Evolutionary conservation across 257 asterid species (phyloP), one percentile per base, ranked within the genome.

Genomic region (Jacaranda copaia): DNA sequence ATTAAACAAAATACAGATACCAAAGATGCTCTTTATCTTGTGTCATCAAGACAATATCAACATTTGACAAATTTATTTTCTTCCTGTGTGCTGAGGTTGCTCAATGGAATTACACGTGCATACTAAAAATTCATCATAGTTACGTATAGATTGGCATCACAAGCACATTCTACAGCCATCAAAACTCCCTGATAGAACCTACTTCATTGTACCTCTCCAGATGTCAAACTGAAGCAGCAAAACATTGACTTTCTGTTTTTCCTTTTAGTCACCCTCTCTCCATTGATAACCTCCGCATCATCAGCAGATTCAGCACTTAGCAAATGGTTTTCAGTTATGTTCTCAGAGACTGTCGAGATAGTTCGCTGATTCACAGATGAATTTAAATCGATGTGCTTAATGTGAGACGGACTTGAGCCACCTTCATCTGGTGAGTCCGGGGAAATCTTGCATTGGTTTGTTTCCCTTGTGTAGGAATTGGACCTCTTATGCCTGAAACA

Each of bases 401-500:
- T 55, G n/a, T 77, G 81, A 9, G 53, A 12, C 11, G 69, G 81
- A 43, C 67, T 67, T 11, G 68, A 59, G 53, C 16, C 55, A 58
- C 75, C 81, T 77, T 76, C 89, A 11, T 84, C 91, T 19, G 91
- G 86, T 56, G 91, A 87, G 56, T 85, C 88, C 9, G 90, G 91
- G 13, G 89, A 87, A 71, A 87, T 84, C 84, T 87, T 91, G 80
- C 81, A 85, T 51, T 86, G 89, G 81, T 83, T 90, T 9, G 92
- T 74, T 80, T 89, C 98, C 85, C 78, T 81, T 39, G 80, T 3
- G 66, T 70, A 72, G 59, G 82, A 70, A 78, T 55, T 25, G 32
- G 32, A 25, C 32, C 32, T 2, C 2, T 25, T 25, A 25, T 25
- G 32, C 32, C 32, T 25, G 32, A 25, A 2, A 77, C 20, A 59